Percentiles rank a stretch among this genome's conserved stretches.
Conservation (phyloP, 208 protist species). For the Trypanosoma vivax region DNA sequence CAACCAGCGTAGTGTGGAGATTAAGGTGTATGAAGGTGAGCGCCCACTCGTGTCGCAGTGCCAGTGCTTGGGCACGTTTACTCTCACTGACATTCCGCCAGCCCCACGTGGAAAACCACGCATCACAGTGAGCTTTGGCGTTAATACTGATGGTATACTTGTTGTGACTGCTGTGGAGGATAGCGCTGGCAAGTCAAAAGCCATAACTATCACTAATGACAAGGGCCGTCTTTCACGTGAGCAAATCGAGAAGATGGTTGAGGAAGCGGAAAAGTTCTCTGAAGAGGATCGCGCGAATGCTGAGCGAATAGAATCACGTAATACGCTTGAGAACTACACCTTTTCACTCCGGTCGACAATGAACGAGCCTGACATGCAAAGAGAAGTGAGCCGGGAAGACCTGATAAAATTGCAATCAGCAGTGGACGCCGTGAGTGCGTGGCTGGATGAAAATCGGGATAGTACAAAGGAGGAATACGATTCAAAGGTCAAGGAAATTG, state of each 20-base stretch:
- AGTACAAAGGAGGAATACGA: slow-evolving; percentile 92
- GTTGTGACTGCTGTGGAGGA: slow-evolving; percentile 94
- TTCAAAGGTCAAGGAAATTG: slow-evolving; percentile 86
- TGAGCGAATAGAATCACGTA: slow-evolving; percentile 89
- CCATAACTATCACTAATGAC: slow-evolving; percentile 95
- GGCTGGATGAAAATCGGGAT: slow-evolving; percentile 57
- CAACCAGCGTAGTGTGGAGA: slow-evolving; percentile 86
- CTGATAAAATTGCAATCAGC: slow-evolving; percentile 43
- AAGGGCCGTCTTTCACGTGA: slow-evolving; percentile 93
- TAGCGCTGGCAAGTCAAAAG: slow-evolving; percentile 78
- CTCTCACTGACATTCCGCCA: slow-evolving; percentile 78
- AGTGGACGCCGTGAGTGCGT: slow-evolving; percentile 38
- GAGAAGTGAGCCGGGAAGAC: slow-evolving; percentile 32
- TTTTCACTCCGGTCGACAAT: slow-evolving; percentile 69
- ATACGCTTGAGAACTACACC: slow-evolving; percentile 87
- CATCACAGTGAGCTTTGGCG: slow-evolving; percentile 98
- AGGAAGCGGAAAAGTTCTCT: slow-evolving; percentile 90
- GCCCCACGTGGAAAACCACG: slow-evolving; percentile 91
- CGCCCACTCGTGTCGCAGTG: slow-evolving; percentile 88
- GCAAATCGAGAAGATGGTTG: slow-evolving; percentile 94
- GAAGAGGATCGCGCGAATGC: slow-evolving; percentile 87
- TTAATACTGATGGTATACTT: slow-evolving; percentile 97
- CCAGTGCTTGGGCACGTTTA: slow-evolving; percentile 94
- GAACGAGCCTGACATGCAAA: slow-evolving; percentile 48
- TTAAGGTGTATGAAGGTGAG: slow-evolving; percentile 94